A percentile compares a stretch with the other conserved stretches of the same genome.
Evolutionary conservation across 2,329 filamentous ascomycete genomes (phyloP).

Genomic region (Hypoxylon sp.): DNA sequence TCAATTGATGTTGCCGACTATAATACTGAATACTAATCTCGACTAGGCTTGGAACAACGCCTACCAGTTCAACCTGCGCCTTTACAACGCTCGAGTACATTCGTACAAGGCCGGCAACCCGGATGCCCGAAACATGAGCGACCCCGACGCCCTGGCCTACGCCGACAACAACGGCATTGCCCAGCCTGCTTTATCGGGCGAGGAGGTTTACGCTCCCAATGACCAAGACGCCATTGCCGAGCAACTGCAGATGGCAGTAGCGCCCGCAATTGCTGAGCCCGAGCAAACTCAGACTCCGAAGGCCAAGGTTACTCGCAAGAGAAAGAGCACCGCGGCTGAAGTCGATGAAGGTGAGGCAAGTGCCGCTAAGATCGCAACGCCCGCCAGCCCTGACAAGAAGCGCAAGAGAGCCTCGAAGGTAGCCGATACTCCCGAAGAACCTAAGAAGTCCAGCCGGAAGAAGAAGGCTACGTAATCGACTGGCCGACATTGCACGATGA

Average conservation of each 20-base stretch:
- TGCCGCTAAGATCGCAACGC: conserved; percentile 54
- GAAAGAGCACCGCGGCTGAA: conserved; percentile 65
- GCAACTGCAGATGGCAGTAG: conserved; percentile 63
- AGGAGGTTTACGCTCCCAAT: conserved; percentile 57
- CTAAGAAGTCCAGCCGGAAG: conserved; percentile 70
- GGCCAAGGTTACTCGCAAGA: conserved; percentile 65
- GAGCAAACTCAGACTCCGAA: conserved; percentile 69
- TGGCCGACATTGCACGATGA: conserved; percentile 26
- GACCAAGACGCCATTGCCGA: conserved; percentile 70
- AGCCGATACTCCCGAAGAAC: conserved; percentile 65
- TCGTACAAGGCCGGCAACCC: conserved; percentile 72
- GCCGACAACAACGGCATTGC: conserved; percentile 69
- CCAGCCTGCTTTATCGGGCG: conserved; percentile 62
- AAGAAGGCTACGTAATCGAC: conserved; percentile 59
- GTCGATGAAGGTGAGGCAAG: conserved; percentile 58
- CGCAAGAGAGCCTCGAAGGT: conserved; percentile 70
- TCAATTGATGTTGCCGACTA: neutral
- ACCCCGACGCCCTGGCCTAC: conserved; percentile 70
- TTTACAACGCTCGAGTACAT: conserved; percentile 74
- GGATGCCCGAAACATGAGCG: conserved; percentile 69
- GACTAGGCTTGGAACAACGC: conserved; percentile 70
- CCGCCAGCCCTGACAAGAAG: conserved; percentile 72
- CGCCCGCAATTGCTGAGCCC: conserved; percentile 48
- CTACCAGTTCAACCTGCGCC: conserved; percentile 74
- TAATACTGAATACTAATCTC: conserved; percentile 36